Percentiles rank a stretch among this genome's conserved stretches.
These are phyloP conservation scores for Dactylellina leptospora DNA, from an alignment of 2,329 filamentous ascomycete species.

Conservation along the genomic window DNA sequence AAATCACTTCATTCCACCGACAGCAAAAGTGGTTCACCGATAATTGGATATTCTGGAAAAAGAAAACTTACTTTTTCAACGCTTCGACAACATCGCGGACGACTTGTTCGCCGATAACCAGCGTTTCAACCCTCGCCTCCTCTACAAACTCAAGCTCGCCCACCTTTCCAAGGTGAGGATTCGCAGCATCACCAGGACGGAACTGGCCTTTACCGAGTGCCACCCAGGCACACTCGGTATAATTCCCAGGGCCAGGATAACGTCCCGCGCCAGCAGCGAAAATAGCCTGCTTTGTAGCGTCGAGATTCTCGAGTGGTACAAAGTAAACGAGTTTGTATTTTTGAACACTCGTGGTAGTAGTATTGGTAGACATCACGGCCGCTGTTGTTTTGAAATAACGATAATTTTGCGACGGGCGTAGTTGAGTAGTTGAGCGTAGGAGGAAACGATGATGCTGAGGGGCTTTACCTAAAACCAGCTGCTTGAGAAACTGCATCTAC, in stretches of 20 bases:
- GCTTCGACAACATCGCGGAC: constrained; percentile 69
- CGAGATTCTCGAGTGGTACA: constrained; percentile 63
- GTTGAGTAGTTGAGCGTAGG: constrained; percentile 8
- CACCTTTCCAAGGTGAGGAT: constrained; percentile 70
- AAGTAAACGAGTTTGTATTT: constrained; percentile 65
- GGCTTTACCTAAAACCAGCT: constrained; percentile 17
- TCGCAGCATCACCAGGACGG: constrained; percentile 69
- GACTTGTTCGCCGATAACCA: constrained; percentile 70
- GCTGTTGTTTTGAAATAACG: constrained; percentile 7
- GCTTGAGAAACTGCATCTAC: constrained; percentile 21
- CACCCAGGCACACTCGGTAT: constrained; percentile 67
- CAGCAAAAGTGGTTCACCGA: too few relatives aligned
- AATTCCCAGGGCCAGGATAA: constrained; percentile 62
- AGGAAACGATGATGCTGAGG: neutral
- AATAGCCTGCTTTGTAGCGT: constrained; percentile 67
- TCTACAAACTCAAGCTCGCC: constrained; percentile 69
- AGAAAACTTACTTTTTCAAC: constrained; percentile 69
- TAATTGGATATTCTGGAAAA: too few relatives aligned
- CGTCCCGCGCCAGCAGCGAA: constrained; percentile 69
- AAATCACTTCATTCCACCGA: too few relatives aligned
- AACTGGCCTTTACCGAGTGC: constrained; percentile 71
- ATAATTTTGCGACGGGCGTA: neutral
- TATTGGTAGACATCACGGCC: neutral
- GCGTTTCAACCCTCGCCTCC: constrained; percentile 71
- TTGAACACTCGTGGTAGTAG: neutral